phyloP scores from a whole-genome alignment of 176 grass and related monocot species.

The Musa itinerans region DNA sequence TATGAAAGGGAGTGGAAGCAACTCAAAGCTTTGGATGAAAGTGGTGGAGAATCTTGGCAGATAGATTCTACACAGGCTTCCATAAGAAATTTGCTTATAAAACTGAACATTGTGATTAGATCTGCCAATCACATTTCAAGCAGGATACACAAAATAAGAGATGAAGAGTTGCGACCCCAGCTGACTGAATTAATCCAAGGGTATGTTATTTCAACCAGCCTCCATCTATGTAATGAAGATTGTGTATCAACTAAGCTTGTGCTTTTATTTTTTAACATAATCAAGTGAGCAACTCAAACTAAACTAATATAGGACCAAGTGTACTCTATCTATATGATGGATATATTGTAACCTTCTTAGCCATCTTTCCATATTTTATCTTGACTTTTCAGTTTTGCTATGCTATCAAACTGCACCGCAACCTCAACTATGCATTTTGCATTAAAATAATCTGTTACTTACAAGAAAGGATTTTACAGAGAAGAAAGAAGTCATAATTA shows the following conservation, averaged over 20 bases:
- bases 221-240: neutral
- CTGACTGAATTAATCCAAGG: slow-evolving; percentile 61
- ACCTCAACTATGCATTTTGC: no score
- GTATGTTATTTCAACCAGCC: slow-evolving; percentile 31
- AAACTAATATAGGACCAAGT: no score
- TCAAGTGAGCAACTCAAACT: neutral
- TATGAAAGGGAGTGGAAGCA: slow-evolving; percentile 79
- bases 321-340: no score
- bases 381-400: no score
- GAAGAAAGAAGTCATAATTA: no score
- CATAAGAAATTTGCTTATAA: slow-evolving; percentile 47
- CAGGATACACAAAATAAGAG: slow-evolving; percentile 69
- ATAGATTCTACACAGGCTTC: slow-evolving; percentile 44
- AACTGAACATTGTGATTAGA: slow-evolving; percentile 55
- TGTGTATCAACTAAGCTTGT: neutral
- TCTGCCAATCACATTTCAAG: slow-evolving; percentile 62
- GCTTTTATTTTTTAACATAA: neutral
- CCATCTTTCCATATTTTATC: no score
- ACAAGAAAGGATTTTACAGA: no score
- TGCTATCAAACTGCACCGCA: no score
- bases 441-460: no score
- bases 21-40: slow-evolving; percentile 57
- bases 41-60: slow-evolving; percentile 51
- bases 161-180: slow-evolving; percentile 56
- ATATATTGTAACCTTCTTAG: no score